Percentiles rank a stretch among this genome's conserved stretches.
Conservation (phyloP, 345 rosid genomes). For the Populus deltoides region DNA sequence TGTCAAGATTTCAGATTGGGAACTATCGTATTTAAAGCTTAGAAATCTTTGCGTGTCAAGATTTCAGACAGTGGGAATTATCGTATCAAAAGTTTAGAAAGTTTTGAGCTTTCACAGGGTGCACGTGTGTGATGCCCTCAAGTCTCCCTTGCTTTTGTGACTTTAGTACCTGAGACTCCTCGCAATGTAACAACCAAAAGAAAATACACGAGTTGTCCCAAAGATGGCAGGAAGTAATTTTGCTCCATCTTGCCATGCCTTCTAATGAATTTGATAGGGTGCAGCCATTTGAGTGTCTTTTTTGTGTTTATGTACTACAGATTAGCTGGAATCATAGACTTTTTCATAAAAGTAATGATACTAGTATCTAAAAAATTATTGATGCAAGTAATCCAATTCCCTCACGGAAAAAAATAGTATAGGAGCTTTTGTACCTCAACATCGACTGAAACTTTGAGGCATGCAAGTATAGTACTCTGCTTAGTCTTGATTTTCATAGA, state of each 20-base stretch:
- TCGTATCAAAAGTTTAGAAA: neutral
- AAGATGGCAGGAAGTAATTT: neutral
- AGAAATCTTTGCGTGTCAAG: no score
- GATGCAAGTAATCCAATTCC: neutral
- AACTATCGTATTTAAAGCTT: neutral
- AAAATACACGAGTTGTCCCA: neutral
- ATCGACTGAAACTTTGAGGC: neutral
- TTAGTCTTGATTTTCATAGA: no score
- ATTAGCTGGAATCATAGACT: neutral
- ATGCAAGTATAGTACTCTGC: neutral
- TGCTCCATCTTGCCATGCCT: neutral
- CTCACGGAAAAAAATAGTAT: neutral
- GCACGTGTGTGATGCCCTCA: neutral
- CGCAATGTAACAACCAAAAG: neutral
- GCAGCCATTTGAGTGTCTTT: neutral
- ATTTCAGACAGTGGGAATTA: neutral
- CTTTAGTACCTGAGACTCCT: neutral
- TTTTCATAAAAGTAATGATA: neutral
- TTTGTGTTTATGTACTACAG: neutral
- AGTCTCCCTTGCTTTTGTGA: neutral
- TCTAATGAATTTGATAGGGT: neutral
- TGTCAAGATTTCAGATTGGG: neutral
- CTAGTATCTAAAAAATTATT: neutral
- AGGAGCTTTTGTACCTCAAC: neutral
- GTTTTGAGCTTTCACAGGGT: slow-evolving; percentile 2